Percentiles rank a stretch among this genome's conserved stretches.
Conservation (phyloP, 768 basidiomycete species). For the Suillus plorans region DNA sequence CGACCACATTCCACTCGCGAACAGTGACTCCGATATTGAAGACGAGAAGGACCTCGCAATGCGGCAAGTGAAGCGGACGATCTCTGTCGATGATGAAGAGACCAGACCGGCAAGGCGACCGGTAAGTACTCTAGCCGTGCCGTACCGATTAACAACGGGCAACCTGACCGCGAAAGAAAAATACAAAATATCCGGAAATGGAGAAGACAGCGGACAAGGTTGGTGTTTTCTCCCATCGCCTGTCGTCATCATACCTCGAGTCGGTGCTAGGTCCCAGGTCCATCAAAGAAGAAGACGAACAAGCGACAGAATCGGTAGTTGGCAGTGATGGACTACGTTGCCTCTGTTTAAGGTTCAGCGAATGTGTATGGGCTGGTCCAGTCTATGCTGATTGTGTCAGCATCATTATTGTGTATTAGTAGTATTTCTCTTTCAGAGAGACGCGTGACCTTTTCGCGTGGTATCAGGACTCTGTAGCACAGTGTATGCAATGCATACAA, state of each 20-base stretch:
- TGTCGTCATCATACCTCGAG: slow-evolving; percentile 6
- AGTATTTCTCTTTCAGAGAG: neutral
- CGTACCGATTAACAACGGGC: neutral
- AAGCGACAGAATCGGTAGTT: slow-evolving; percentile 21
- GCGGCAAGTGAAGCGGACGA: slow-evolving; percentile 23
- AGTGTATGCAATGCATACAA: neutral
- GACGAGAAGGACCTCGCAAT: slow-evolving; percentile 21
- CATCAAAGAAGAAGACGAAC: slow-evolving; percentile 21
- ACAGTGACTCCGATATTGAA: slow-evolving; percentile 29
- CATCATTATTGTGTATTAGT: neutral
- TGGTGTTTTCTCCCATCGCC: slow-evolving; percentile 1
- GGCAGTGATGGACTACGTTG: neutral
- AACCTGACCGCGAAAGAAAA: slow-evolving; percentile 18
- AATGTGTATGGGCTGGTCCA: neutral
- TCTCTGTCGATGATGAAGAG: slow-evolving; percentile 15
- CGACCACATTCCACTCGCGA: slow-evolving; percentile 21
- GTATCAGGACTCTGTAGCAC: neutral
- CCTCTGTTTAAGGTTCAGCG: neutral
- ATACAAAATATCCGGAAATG: slow-evolving; percentile 16
- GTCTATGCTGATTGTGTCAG: neutral
- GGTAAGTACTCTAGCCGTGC: slow-evolving; percentile 15
- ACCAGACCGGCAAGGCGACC: slow-evolving; percentile 27
- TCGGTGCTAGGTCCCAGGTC: slow-evolving; percentile 8
- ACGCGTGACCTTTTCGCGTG: neutral
- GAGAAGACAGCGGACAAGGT: slow-evolving; percentile 25